A percentile compares a stretch with the other conserved stretches of the same genome.
These are phyloP conservation scores for Candida michaelii DNA, from an alignment of 805 yeast genomes.

Conservation along the genomic window DNA sequence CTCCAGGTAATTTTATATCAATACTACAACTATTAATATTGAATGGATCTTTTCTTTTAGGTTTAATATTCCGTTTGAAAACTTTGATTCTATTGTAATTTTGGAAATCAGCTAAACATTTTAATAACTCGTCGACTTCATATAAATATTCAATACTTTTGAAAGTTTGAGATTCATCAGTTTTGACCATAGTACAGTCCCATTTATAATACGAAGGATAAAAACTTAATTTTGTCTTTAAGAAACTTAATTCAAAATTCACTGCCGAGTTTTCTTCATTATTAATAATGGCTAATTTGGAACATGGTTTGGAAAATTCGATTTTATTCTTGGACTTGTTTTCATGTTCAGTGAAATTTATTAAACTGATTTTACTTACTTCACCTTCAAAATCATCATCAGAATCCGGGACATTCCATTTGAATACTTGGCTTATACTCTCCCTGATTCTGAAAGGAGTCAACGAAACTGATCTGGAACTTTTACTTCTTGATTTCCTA, in stretches of 20 bases:
- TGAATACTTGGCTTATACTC: constrained; percentile 13
- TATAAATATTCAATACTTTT: not conserved
- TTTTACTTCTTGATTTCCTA: not conserved
- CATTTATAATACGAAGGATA: constrained; percentile 21
- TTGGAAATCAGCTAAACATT: not conserved
- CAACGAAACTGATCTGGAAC: constrained; percentile 9
- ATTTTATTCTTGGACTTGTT: not conserved
- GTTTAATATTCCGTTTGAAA: constrained; percentile 16
- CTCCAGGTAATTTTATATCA: constrained; percentile 17
- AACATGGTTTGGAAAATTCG: constrained; percentile 15
- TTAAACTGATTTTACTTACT: constrained; percentile 3
- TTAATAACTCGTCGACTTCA: not conserved
- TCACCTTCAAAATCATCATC: constrained; percentile 3
- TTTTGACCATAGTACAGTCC: constrained; percentile 13
- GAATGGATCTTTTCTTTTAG: constrained; percentile 15
- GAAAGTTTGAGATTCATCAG: constrained; percentile 3
- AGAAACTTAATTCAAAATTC: constrained; percentile 15
- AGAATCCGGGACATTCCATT: constrained; percentile 9
- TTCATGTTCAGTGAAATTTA: not conserved
- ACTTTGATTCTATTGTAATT: constrained; percentile 14
- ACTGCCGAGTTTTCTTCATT: constrained; percentile 12
- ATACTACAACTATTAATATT: constrained; percentile 18
- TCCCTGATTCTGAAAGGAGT: constrained; percentile 20
- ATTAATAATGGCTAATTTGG: constrained; percentile 18
- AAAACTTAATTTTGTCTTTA: constrained; percentile 12